A percentile compares a stretch with the other conserved stretches of the same genome.
These are phyloP conservation scores for Purpureocillium takamizusanense DNA, from an alignment of 2,329 filamentous ascomycete genomes.

Conservation along the genomic window DNA sequence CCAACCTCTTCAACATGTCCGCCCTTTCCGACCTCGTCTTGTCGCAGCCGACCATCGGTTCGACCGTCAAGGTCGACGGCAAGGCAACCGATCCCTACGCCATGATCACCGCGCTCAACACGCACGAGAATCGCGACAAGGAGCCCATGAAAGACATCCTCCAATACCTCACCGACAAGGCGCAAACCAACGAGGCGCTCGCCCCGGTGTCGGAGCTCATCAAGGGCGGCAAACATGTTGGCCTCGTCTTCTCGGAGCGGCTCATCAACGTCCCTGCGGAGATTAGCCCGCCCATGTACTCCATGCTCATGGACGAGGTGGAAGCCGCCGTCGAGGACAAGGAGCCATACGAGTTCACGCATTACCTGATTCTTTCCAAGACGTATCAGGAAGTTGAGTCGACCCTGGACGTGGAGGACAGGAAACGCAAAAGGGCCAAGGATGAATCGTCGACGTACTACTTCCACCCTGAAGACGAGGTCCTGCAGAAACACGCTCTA, in stretches of 20 bases:
- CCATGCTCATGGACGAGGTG: constrained; percentile 88
- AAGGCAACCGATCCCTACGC: constrained; percentile 89
- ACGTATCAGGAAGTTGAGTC: constrained; percentile 87
- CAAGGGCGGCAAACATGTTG: constrained; percentile 50
- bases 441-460: constrained; percentile 61
- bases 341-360: constrained; percentile 86
- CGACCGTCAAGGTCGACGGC: constrained; percentile 94
- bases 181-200: constrained; percentile 44
- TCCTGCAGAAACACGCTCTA: constrained; percentile 66
- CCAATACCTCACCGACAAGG: constrained; percentile 58
- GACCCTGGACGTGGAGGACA: constrained; percentile 56
- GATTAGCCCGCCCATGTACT: constrained; percentile 87
- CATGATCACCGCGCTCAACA: constrained; percentile 80
- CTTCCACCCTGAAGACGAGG: constrained; percentile 95
- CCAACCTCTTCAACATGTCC: constrained; percentile 78
- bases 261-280: constrained; percentile 96
- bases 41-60: constrained; percentile 78
- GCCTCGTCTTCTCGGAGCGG: constrained; percentile 82
- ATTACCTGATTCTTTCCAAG: constrained; percentile 87
- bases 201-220: constrained; percentile 50
- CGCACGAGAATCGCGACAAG: constrained; percentile 69
- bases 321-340: constrained; percentile 79
- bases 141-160: constrained; percentile 62
- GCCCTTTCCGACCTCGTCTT: constrained; percentile 79
- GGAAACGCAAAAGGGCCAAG: constrained; percentile 57